Conservation (phyloP, 176 grass and related monocot genomes). For the Zea mays region Zm-B73-REFERENCE-NAM-5.0 NC_050097.1:211155501-211156000, state of each 20-base stretch:
- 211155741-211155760: neutral
- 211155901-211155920: no score
- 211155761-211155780: neutral
- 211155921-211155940: no score
- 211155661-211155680: neutral
- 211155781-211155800: neutral
- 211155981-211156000: neutral
- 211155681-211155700: neutral
- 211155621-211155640: neutral
- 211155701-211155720: neutral
- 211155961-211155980: no score
- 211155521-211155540: neutral
- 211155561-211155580: neutral
- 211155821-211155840: neutral
- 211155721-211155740: neutral
- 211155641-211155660: neutral
- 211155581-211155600: neutral
- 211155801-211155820: neutral
- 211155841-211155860: neutral
- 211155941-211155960: no score
- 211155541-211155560: neutral
- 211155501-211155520: neutral
- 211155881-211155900: no score
- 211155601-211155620: slow-evolving; percentile 23
- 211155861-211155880: neutral